Base-by-base conservation (phyloP, 495 filamentous ascomycete species). In the Apiosordaria backusii region DNA sequence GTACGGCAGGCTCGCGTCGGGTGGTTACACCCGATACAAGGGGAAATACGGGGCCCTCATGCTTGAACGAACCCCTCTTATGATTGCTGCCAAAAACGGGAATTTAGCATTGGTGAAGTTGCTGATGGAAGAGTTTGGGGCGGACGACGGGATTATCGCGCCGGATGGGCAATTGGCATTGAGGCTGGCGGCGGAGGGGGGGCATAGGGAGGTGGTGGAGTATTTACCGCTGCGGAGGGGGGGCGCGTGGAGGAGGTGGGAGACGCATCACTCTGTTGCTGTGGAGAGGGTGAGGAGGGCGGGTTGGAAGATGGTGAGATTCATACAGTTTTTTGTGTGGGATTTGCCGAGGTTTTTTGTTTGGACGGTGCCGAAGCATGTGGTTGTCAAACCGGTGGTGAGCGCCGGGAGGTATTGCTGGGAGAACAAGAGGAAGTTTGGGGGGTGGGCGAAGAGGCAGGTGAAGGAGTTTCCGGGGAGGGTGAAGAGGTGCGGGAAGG, bases 11-110 rank as follows among this genome's bases (percentile, higher is more conserved):
- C 35, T 45, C 0, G n/a, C 58, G 15, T 5, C 24, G 1, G 24
- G 55, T 26, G 24, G 57, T 1, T 40, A 58, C 35, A 27, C 27
- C 26, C 19, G 52, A 10, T 15, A 6, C 19, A 18, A 1, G 3
- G 5, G 15, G 19, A 18, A 29, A 45, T 16, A 22, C 5, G 23
- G 0, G 4, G 57, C 1, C 35, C 16, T 45, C 9, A 7, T 23
- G n/a, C n/a, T 23, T 15, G 59, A 29, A 50, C 75, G 80, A 50
- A 80, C 75, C 15, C 72, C 80, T 16, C 64, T 77, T 6, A 75
- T 74, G 70, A 60, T 69, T 0, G 75, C 76, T 1, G 72, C 74
- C 10, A 62, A 27, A 45, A 15, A 25, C 7, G 75, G 75, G 10
- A 70, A 73, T 3, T 55, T 77, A 0, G 67, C 68, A 9, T 57